These are phyloP conservation scores for Rubroboletus satanas DNA, from an alignment of 768 basidiomycete species.

Conservation along the genomic window DNA sequence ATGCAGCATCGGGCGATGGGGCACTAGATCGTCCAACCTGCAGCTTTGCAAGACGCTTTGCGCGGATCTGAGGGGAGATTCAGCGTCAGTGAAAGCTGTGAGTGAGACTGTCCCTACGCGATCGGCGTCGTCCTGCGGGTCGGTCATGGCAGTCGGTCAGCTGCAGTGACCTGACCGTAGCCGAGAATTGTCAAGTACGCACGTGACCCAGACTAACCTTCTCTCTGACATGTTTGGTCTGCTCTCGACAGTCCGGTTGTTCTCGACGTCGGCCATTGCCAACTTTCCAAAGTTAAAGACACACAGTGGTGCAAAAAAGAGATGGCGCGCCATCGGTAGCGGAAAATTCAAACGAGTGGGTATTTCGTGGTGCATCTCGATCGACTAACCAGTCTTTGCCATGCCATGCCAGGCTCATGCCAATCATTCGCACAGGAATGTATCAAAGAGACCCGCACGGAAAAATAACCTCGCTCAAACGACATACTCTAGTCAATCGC, in stretches of 20 bases:
- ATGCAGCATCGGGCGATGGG: slow-evolving; percentile 28
- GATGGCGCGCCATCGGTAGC: slow-evolving; percentile 69
- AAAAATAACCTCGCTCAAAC: slow-evolving; percentile 66
- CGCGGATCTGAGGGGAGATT: slow-evolving; percentile 61
- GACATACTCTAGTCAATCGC: slow-evolving; percentile 60
- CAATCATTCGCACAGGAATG: slow-evolving; percentile 71
- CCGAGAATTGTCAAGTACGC: not conserved
- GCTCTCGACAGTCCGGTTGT: slow-evolving; percentile 36
- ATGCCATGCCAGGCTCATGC: slow-evolving; percentile 56
- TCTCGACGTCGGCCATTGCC: slow-evolving; percentile 55
- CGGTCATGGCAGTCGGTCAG: slow-evolving; percentile 31
- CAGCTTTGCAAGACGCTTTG: slow-evolving; percentile 87
- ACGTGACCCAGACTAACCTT: slow-evolving; percentile 13
- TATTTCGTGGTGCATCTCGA: slow-evolving; percentile 3
- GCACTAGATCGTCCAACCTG: slow-evolving; percentile 44
- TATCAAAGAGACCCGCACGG: slow-evolving; percentile 56
- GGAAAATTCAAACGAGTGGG: slow-evolving; percentile 74
- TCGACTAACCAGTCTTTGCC: not conserved
- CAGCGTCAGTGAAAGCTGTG: not conserved
- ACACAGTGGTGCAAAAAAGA: slow-evolving; percentile 77
- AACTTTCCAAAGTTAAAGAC: slow-evolving; percentile 76
- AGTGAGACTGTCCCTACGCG: slow-evolving; percentile 43
- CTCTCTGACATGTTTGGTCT: slow-evolving; percentile 27
- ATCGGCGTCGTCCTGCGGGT: slow-evolving; percentile 77
- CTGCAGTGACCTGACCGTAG: not conserved